A percentile compares a stretch with the other conserved stretches of the same genome.
Evolutionary conservation across 768 basidiomycete species (phyloP).

Genomic region (Coprinopsis marcescibilis): DNA sequence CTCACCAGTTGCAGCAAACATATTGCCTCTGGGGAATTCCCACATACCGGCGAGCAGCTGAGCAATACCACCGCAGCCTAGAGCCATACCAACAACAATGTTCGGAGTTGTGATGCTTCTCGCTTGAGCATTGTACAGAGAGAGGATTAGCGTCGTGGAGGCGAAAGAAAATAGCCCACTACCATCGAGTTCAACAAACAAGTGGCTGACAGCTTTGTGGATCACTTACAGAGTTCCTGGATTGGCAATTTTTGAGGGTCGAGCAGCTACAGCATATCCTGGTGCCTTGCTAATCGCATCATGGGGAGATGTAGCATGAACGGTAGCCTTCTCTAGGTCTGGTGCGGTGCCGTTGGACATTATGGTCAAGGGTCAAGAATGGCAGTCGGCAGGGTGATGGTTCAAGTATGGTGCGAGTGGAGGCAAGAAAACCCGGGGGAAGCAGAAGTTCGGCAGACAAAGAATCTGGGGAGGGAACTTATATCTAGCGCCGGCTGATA

Average conservation of each 20-base stretch:
- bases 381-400: conserved; percentile 3
- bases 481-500: no score
- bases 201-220: conserved; percentile 3
- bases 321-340: conserved; percentile 33
- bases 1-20: conserved; percentile 69
- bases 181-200: conserved; percentile 5
- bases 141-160: conserved; percentile 75
- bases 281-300: conserved; percentile 20
- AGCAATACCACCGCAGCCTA: conserved; percentile 77
- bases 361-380: not conserved
- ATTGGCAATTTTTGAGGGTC: conserved; percentile 44
- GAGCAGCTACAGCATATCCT: conserved; percentile 19
- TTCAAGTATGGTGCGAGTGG: conserved; percentile 1
- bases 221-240: conserved; percentile 48
- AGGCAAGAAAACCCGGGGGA: not conserved
- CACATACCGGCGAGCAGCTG: conserved; percentile 90
- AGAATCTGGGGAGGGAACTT: no score
- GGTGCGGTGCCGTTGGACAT: conserved; percentile 2
- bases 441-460: not conserved
- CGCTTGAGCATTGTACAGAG: conserved; percentile 61
- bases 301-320: conserved; percentile 24
- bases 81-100: conserved; percentile 79
- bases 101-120: conserved; percentile 55
- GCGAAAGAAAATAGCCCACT: conserved; percentile 83
- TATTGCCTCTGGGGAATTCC: conserved; percentile 69